Evolutionary conservation across 176 grass and related monocot genomes (phyloP), one percentile per base, ranked within the genome.

Genomic region (Oryza punctata): DNA sequence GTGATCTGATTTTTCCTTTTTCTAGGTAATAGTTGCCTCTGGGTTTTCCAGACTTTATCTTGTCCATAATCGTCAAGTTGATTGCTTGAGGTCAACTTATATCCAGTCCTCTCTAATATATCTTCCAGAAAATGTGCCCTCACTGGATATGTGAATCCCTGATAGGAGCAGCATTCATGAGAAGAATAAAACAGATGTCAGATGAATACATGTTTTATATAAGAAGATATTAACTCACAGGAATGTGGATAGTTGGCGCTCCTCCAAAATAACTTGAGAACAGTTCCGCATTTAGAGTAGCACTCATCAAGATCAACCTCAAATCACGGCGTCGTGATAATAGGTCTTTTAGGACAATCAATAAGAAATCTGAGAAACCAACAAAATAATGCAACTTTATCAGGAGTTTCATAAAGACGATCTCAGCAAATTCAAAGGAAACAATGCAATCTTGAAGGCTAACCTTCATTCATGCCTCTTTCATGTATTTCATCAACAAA

Each of bases 401-500:
- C 23, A 67, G 78, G 77, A 83, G 64, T 76, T 75, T 12, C 69
- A 69, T 14, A 84, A 78, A 65, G 35, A 61, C 43, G 18, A 69
- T 44, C 40, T 33, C 67, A 10, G 18, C 19, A 57, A 74, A 24
- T 57, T 37, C 23, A 30, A 80, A 80, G n/a, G 28, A 65, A 50
- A 50, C 35, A 30, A 76, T 73, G 12, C 52, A 65, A 65, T 54
- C 25, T 64, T 32, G 6, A 76, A 23, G 45, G n/a, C 68, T 26
- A 78, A 98, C 96, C 96, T 95, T 98, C 96, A 71, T 98, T 98
- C 96, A 98, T 98, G 87, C 96, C 96, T 86, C 96, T 93, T 95
- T 98, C 96, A 87, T 98, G 96, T 93, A 98, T 95, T 87, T 98
- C 96, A 88, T 98, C 91, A 88, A 98, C 96, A 91, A 95, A 98